These are phyloP conservation scores for Boletus smithii DNA, from an alignment of 1,284 basidiomycete genomes.

Conservation along the genomic window DNA sequence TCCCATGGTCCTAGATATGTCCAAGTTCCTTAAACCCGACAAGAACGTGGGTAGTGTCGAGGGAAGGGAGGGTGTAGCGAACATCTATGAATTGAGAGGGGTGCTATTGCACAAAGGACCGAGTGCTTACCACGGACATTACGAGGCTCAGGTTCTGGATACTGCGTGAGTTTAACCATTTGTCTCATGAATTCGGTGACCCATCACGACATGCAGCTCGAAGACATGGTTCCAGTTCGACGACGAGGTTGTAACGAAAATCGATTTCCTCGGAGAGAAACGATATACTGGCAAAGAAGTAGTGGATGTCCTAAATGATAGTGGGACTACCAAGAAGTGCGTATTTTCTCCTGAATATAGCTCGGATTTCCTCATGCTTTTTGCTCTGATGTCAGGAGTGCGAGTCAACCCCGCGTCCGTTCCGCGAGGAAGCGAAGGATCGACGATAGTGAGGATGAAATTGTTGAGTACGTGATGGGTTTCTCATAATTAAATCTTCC, in stretches of 20 bases:
- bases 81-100: constrained; percentile 75
- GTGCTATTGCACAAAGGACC: constrained; percentile 81
- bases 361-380: constrained; percentile 5
- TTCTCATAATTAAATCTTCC: constrained; percentile 16
- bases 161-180: constrained; percentile 48
- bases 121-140: constrained; percentile 90
- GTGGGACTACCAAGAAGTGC: constrained; percentile 27
- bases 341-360: constrained; percentile 9
- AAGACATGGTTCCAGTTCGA: constrained; percentile 88
- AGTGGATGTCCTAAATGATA: constrained; percentile 27
- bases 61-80: constrained; percentile 10
- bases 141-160: constrained; percentile 86
- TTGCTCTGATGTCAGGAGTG: constrained; percentile 16
- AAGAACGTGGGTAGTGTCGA: constrained; percentile 12
- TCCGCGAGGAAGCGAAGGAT: constrained; percentile 42
- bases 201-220: constrained; percentile 41
- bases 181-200: constrained; percentile 5
- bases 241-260: constrained; percentile 72
- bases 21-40: constrained; percentile 46
- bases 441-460: constrained; percentile 62
- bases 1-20: constrained; percentile 74
- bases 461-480: constrained; percentile 37
- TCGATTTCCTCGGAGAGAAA: constrained; percentile 51
- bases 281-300: constrained; percentile 31
- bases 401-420: constrained; percentile 26